Base-by-base conservation (phyloP, 2,329 filamentous ascomycete species). In the Aspergillus fructus region DNA sequence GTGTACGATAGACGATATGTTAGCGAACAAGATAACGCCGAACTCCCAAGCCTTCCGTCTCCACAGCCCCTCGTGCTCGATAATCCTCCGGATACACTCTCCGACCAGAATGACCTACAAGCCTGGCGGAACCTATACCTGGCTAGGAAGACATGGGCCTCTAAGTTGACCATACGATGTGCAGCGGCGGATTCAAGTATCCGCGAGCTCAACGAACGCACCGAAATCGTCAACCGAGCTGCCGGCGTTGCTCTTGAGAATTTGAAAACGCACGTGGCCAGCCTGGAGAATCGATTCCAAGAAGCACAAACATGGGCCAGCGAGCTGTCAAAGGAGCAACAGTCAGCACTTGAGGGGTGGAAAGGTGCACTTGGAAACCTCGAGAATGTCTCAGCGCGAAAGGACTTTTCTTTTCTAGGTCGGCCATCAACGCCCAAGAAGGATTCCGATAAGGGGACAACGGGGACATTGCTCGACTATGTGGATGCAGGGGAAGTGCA, bases 71-170 rank as follows among this genome's bases (percentile, higher is more conserved):
- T 88, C 61, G 79, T 81, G 56, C 86, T 91, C 30, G 75, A 80
- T 19, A 78, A 79, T 27, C 80, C 84, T 41, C 94, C 94, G n/a
- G 92, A 96, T 73, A 89, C 86, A 42, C 89, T 96, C 64, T 82
- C 88, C 43, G 87, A 93, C 68, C 87, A 91, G 60, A 90, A 89
- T 59, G 88, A 92, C 61, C 81, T 97, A 55, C 82, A 88, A 67
- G 88, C 92, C 84, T 99, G 94, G 93, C 90, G 91, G 71, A 85
- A 87, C 45, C 81, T 97, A 21, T 97, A 94, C 79, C 89, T 88
- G 72, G 83, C 87, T 58, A 87, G 94, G 58, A 86, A 88, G 66
- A 82, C 83, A 64, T 99, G 94, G 94, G 89, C 92, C 0, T 77
- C 87, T 53, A 81, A 81, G 40, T 77, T 96, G 34, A 82, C 89